A percentile compares a stretch with the other conserved stretches of the same genome.
Conservation (phyloP, 371 early-diverging fungal genomes). For the Mucor irregularis region DNA sequence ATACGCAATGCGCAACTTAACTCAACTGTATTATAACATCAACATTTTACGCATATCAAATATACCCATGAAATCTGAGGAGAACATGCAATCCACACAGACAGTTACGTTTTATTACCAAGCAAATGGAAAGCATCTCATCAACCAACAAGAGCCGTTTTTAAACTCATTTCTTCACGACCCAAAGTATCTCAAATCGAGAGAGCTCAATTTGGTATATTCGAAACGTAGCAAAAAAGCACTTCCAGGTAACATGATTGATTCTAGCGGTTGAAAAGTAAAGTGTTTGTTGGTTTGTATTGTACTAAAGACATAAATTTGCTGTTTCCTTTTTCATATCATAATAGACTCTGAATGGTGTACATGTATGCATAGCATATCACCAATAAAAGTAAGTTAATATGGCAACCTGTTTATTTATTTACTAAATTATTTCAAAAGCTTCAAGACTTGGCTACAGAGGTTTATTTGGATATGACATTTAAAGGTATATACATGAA, state of each 20-base stretch:
- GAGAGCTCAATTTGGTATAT: slow-evolving; percentile 23
- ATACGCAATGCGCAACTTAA: slow-evolving; percentile 30
- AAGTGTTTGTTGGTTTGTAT: too few relatives aligned
- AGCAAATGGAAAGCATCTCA: slow-evolving; percentile 24
- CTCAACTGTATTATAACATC: slow-evolving; percentile 32
- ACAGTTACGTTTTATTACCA: slow-evolving; percentile 29
- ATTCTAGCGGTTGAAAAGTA: too few relatives aligned
- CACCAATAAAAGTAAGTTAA: slow-evolving; percentile 25
- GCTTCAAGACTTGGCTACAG: slow-evolving; percentile 25
- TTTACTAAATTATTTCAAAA: neutral
- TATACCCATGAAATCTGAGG: slow-evolving; percentile 37
- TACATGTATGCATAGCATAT: slow-evolving; percentile 31
- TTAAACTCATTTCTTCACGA: slow-evolving; percentile 16
- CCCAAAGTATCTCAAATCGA: slow-evolving; percentile 16
- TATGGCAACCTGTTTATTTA: neutral
- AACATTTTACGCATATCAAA: slow-evolving; percentile 27
- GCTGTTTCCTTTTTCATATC: neutral
- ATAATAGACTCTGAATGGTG: slow-evolving; percentile 34
- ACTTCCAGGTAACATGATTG: slow-evolving; percentile 20
- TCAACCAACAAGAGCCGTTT: slow-evolving; percentile 15
- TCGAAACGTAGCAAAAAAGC: slow-evolving; percentile 28
- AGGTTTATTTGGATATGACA: slow-evolving; percentile 32
- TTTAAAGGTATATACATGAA: slow-evolving; percentile 17
- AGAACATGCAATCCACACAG: slow-evolving; percentile 19
- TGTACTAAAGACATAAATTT: neutral